These are phyloP conservation scores for Zancudomyces culisetae DNA, from an alignment of 371 early-diverging fungal species.

Conservation along the genomic window DNA sequence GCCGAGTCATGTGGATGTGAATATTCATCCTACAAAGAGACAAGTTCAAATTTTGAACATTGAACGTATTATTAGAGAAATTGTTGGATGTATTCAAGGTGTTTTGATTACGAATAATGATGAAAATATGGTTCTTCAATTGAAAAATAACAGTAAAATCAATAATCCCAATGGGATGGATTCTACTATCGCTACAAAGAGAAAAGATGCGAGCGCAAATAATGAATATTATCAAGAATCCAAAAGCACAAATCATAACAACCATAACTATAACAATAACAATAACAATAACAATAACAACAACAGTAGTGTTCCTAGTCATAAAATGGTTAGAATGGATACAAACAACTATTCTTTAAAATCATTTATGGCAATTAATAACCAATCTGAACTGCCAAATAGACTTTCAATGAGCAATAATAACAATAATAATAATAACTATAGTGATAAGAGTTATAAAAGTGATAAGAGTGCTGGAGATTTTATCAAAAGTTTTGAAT, in stretches of 20 bases:
- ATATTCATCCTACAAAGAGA: slow-evolving; percentile 94
- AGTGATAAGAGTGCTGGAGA: no score
- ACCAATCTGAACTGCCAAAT: no score
- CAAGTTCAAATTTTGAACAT: slow-evolving; percentile 84
- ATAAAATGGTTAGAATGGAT: slow-evolving; percentile 34
- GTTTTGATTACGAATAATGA: slow-evolving; percentile 18
- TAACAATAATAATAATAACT: no score
- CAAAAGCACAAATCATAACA: no score
- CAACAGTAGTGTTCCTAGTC: slow-evolving; percentile 16
- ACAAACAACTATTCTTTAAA: slow-evolving; percentile 19
- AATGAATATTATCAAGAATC: no score
- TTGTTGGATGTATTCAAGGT: slow-evolving; percentile 40
- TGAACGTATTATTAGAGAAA: slow-evolving; percentile 48
- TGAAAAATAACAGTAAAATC: slow-evolving; percentile 6
- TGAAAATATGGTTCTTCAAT: slow-evolving; percentile 30
- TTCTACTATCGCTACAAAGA: slow-evolving; percentile 6
- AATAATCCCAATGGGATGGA: background rate
- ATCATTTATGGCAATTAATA: slow-evolving; percentile 19
- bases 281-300: background rate
- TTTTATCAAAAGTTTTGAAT: no score
- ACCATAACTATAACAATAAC: background rate
- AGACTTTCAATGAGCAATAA: no score
- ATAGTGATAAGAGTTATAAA: no score
- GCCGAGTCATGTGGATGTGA: slow-evolving; percentile 84
- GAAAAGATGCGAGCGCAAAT: background rate